Conservation (phyloP, 768 basidiomycete genomes). For the Pleurotus giganteus region DNA sequence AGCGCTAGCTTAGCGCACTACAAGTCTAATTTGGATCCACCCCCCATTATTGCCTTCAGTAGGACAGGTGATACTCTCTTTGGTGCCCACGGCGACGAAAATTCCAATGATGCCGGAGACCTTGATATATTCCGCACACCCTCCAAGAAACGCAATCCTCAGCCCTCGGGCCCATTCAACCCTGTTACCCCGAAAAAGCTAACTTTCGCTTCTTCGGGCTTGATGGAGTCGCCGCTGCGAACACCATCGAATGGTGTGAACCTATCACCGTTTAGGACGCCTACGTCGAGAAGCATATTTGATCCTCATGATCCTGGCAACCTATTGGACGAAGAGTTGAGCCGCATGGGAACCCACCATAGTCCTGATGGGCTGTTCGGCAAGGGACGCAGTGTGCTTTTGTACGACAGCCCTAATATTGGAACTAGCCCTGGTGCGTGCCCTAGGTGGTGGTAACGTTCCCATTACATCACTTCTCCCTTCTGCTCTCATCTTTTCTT, state of each 20-base stretch:
- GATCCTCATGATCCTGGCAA: slow-evolving; percentile 73
- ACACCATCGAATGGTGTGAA: slow-evolving; percentile 23
- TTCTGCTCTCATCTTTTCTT: slow-evolving; percentile 1
- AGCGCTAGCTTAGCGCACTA: slow-evolving; percentile 64
- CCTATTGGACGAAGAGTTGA: slow-evolving; percentile 72
- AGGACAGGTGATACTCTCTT: slow-evolving; percentile 17
- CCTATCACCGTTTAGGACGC: slow-evolving; percentile 45
- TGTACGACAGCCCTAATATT: slow-evolving; percentile 75
- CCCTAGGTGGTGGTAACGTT: slow-evolving; percentile 46
- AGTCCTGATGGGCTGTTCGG: slow-evolving; percentile 73
- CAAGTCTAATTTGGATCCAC: slow-evolving; percentile 67
- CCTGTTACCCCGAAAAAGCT: slow-evolving; percentile 44
- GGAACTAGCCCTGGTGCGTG: slow-evolving; percentile 53
- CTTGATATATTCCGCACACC: slow-evolving; percentile 41
- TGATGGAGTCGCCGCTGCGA: slow-evolving; percentile 39
- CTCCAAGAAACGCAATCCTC: slow-evolving; percentile 35
- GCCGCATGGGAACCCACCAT: slow-evolving; percentile 49
- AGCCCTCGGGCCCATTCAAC: slow-evolving; percentile 22
- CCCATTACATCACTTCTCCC: neutral
- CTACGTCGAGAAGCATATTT: slow-evolving; percentile 48
- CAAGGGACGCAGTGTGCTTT: slow-evolving; percentile 44
- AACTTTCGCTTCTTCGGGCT: slow-evolving; percentile 29
- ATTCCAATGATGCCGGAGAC: slow-evolving; percentile 12
- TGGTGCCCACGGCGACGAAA: slow-evolving; percentile 19
- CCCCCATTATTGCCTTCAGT: slow-evolving; percentile 35